A percentile compares a stretch with the other conserved stretches of the same genome.
Conservation (phyloP, 768 basidiomycete species). For the Clavaria fumosa region DNA sequence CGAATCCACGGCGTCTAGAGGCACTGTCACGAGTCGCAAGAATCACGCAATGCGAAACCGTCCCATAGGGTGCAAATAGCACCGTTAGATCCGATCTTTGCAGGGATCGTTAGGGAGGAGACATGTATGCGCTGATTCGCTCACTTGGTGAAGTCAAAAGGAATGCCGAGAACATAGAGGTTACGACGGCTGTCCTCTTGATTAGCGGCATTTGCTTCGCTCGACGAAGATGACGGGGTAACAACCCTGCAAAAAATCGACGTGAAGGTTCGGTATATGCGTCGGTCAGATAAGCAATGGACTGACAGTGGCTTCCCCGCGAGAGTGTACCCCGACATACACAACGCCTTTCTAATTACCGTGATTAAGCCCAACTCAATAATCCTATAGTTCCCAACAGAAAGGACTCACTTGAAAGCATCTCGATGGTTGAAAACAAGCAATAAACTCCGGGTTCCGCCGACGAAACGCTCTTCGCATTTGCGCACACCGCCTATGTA, state of each 20-base stretch:
- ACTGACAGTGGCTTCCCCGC: constrained; percentile 42
- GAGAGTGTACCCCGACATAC: constrained; percentile 48
- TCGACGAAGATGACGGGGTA: constrained; percentile 12
- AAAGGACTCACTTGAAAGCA: too few relatives aligned
- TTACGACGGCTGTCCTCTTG: constrained; percentile 46
- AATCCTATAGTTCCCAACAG: too few relatives aligned
- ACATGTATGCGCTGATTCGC: constrained; percentile 10
- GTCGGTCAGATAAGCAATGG: constrained; percentile 1
- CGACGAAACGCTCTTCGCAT: too few relatives aligned
- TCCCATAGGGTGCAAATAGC: constrained; percentile 50
- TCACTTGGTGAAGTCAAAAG: constrained; percentile 69
- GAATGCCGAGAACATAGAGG: constrained; percentile 72
- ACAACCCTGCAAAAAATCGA: constrained; percentile 20
- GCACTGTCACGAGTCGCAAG: constrained; percentile 74
- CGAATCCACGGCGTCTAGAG: constrained; percentile 68
- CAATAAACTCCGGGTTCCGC: too few relatives aligned
- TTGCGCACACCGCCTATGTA: too few relatives aligned
- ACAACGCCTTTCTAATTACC: constrained; percentile 51
- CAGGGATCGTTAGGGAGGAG: neutral
- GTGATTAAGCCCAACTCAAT: too few relatives aligned
- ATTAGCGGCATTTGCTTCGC: constrained; percentile 14
- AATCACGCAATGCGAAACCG: constrained; percentile 62
- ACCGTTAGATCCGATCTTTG: constrained; percentile 39
- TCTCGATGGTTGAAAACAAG: too few relatives aligned
- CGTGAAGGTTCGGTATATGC: neutral